Evolutionary conservation across 345 rosid species (phyloP), one percentile per base, ranked within the genome.

Genomic region (Eucalyptus pumila): DNA sequence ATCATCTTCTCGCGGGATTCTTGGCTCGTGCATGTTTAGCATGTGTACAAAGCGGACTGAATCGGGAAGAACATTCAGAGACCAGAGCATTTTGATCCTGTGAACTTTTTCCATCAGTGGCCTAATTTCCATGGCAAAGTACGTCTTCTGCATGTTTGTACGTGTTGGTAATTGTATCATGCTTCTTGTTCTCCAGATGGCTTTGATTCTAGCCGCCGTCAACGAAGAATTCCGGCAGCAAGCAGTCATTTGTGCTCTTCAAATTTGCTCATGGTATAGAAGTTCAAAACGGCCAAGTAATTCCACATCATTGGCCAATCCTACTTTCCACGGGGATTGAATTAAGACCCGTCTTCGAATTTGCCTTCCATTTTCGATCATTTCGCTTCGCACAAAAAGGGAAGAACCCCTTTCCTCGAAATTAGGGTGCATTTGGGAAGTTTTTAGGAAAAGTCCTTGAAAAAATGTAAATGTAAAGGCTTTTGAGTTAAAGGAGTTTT

Each of bases 371-470:
- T 60, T 27, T 60, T 60, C 32, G 0, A 30, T 30, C 17, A 27
- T 60, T 12, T 12, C 69, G 1, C n/a, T 60, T 2, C 4, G 32
- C 69, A 27, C 32, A 30, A 6, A 60, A 60, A 60, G 62, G 30
- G 1, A 56, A 56, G 14, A 56, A 56, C 62, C 30, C 6, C 24
- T 10, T 56, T 56, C 13, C 14, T 56, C 2, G 7, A 56, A 56
- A 56, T 56, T 50, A 14, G 19, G 21, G 54, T 51, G 54, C 54
- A 0, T 50, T 50, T 50, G 4, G 19, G 1, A 50, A 50, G 52
- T 6, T 0, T 15, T 50, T 14, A 3, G 3, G 16, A 45, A 50
- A 50, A 50, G 1, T 50, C 8, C 0, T 15, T 6, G 52, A 50
- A 8, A 50, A 50, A 50, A 50, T 50, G 8, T 37, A 37, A 40